Evolutionary conservation across 139 green algal genomes (phyloP).

Genomic region (Chlamydomonas sp.): DNA sequence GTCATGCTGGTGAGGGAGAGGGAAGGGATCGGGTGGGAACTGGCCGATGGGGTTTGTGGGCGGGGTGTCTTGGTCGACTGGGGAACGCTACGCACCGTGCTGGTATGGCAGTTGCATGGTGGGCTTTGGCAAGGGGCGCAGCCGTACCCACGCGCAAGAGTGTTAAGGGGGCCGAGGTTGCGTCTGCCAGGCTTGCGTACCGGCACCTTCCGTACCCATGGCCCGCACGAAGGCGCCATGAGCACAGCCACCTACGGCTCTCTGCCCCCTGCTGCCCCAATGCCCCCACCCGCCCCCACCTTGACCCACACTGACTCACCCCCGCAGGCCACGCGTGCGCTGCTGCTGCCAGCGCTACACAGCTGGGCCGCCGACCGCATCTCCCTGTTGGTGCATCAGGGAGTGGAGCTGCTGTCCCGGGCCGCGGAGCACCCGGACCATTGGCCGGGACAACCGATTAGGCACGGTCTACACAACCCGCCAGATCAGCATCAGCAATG

Average conservation of each 20-base stretch:
- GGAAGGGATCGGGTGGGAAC: neutral
- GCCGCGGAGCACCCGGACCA: neutral
- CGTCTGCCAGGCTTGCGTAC: too few relatives aligned
- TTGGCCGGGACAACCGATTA: too few relatives aligned
- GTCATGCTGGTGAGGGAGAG: conserved; percentile 1
- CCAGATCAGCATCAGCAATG: too few relatives aligned
- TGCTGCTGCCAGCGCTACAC: conserved; percentile 25
- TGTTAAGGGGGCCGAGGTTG: too few relatives aligned
- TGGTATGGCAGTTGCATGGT: too few relatives aligned
- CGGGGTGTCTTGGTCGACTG: neutral
- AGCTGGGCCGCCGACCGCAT: too few relatives aligned
- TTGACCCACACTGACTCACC: too few relatives aligned
- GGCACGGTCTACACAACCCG: too few relatives aligned
- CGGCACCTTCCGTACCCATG: too few relatives aligned
- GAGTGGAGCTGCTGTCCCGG: neutral
- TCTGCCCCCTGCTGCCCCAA: neutral
- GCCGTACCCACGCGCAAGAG: too few relatives aligned
- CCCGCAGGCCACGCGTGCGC: conserved; percentile 2
- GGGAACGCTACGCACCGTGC: neutral
- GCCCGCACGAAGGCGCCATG: too few relatives aligned
- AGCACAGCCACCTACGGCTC: neutral
- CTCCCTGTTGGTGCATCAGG: neutral
- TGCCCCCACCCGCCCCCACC: neutral
- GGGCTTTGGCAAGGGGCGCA: too few relatives aligned
- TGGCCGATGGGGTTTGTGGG: neutral